These are phyloP conservation scores for Endotrypanum monterogeii DNA, from an alignment of 208 protist genomes.

Conservation along the genomic window DNA sequence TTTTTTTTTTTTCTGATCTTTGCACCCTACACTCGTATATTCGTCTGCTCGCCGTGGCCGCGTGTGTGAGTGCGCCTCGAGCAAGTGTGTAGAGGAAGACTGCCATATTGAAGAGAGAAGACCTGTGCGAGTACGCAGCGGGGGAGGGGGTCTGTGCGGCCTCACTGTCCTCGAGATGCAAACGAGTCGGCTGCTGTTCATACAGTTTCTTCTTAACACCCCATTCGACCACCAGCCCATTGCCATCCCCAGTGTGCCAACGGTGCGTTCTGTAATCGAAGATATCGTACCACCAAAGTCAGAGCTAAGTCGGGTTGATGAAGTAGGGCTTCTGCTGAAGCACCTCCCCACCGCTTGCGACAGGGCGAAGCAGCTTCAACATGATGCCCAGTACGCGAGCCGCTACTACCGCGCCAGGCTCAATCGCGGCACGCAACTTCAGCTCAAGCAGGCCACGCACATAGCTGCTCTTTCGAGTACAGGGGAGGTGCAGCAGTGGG, in stretches of 20 bases:
- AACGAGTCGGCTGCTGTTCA: slow-evolving; percentile 1
- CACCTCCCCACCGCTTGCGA: slow-evolving; percentile 56
- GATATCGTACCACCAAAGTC: slow-evolving; percentile 25
- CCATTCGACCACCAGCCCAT: slow-evolving; percentile 76
- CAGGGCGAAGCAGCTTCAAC: slow-evolving; percentile 42
- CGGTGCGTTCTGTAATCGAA: slow-evolving; percentile 14
- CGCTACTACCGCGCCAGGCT: slow-evolving; percentile 76
- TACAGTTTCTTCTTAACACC: slow-evolving; percentile 40
- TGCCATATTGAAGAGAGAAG: too few relatives aligned
- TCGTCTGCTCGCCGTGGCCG: background rate
- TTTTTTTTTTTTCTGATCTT: background rate
- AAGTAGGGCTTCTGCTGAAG: slow-evolving; percentile 51
- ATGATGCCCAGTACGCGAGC: slow-evolving; percentile 49
- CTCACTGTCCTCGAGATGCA: background rate
- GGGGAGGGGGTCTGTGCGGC: too few relatives aligned
- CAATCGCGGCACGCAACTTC: slow-evolving; percentile 47
- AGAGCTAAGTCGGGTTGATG: slow-evolving; percentile 39
- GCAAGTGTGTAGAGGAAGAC: background rate
- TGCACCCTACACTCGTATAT: background rate
- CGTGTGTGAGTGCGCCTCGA: background rate
- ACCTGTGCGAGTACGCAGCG: too few relatives aligned
- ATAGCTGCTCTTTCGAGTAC: slow-evolving; percentile 9
- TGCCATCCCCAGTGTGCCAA: slow-evolving; percentile 33
- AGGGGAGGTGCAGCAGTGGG: slow-evolving; percentile 38
- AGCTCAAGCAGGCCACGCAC: slow-evolving; percentile 30